phyloP scores from a whole-genome alignment of 140 eudicot genomes.

The Anethum foeniculum region DNA sequence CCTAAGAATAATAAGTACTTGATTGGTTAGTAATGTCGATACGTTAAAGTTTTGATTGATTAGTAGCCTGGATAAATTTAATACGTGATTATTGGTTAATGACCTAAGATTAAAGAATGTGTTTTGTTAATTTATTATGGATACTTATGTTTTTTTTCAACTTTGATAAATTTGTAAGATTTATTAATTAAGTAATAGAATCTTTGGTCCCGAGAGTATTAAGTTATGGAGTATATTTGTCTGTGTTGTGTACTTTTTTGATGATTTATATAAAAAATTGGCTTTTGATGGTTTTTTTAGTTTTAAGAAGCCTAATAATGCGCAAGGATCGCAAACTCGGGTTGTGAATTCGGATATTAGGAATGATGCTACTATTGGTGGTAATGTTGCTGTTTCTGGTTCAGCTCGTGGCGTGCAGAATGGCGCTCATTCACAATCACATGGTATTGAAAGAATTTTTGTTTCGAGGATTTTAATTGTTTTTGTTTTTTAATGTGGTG shows the following conservation, averaged over 20 bases:
- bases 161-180: not conserved
- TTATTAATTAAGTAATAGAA: not conserved
- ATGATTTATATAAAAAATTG: not conserved
- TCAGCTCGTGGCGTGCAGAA: constrained; percentile 34
- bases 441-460: constrained; percentile 27
- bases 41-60: too few species aligned
- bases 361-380: constrained; percentile 23
- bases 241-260: not conserved
- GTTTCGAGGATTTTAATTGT: not conserved
- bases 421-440: constrained; percentile 50
- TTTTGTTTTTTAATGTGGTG: not conserved
- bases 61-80: too few species aligned
- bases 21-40: not conserved
- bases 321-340: constrained; percentile 58
- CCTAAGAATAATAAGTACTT: not conserved
- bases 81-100: not conserved
- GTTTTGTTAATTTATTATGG: not conserved
- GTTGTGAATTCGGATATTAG: constrained; percentile 27
- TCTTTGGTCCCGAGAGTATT: not conserved
- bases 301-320: constrained; percentile 59
- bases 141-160: too few species aligned
- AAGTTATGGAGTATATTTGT: not conserved
- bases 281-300: constrained; percentile 14
- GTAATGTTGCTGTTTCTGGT: constrained; percentile 16
- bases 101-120: too few species aligned